phyloP scores from a whole-genome alignment of 805 yeast genomes.

The Cyberlindnera americana region DNA sequence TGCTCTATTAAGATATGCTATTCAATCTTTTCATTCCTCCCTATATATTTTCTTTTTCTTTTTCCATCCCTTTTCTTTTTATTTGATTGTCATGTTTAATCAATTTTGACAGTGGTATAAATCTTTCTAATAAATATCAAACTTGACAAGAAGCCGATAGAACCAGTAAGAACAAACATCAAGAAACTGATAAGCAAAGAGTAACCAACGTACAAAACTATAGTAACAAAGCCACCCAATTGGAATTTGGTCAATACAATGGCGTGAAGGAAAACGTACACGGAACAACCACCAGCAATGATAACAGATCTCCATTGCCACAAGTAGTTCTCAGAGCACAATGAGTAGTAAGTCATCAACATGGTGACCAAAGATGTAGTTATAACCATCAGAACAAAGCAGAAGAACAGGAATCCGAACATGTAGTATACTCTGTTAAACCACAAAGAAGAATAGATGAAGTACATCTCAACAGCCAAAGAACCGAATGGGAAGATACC shows the following conservation, averaged over 20 bases:
- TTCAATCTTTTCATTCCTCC: too few relatives aligned
- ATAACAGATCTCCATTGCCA: conserved; percentile 97
- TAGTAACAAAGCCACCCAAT: conserved; percentile 70
- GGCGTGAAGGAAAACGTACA: conserved; percentile 83
- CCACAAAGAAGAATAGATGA: conserved; percentile 90
- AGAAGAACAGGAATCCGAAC: conserved; percentile 95
- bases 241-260: conserved; percentile 65
- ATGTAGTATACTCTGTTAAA: conserved; percentile 89
- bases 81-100: conserved; percentile 33
- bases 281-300: conserved; percentile 84
- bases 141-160: conserved; percentile 78
- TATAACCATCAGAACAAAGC: conserved; percentile 74
- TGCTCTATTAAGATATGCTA: too few relatives aligned
- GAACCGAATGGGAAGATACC: conserved; percentile 96
- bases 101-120: conserved; percentile 83
- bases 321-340: conserved; percentile 87
- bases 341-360: conserved; percentile 74
- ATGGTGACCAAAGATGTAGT: conserved; percentile 81
- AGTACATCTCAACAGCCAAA: conserved; percentile 91
- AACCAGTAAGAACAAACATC: conserved; percentile 80
- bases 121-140: conserved; percentile 74
- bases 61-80: too few relatives aligned
- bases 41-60: too few relatives aligned
- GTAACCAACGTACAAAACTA: conserved; percentile 80
- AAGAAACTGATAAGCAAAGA: conserved; percentile 65